Percentiles rank a stretch among this genome's conserved stretches.
Conservation (phyloP, 768 basidiomycete genomes). For the Macrolepiota fuliginosa region DNA sequence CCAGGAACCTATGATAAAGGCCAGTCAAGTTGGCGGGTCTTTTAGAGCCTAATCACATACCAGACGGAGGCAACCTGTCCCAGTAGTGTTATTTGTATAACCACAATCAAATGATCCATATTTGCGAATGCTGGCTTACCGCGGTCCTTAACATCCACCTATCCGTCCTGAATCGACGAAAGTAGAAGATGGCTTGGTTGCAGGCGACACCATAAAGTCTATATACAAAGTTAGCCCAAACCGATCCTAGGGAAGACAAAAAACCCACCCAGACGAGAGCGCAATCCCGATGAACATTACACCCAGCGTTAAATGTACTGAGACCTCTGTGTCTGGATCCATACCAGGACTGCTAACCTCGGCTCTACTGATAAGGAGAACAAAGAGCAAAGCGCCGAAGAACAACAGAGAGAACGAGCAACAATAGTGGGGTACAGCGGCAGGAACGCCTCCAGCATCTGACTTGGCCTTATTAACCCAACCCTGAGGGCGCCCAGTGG, state of each 20-base stretch:
- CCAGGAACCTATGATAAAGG: slow-evolving; percentile 5
- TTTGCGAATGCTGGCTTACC: neutral
- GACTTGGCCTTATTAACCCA: no score
- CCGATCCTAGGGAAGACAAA: neutral
- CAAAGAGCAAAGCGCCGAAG: neutral
- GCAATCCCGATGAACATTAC: slow-evolving; percentile 12
- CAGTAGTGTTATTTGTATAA: neutral
- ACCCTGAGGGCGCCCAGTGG: no score
- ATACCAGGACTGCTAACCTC: neutral
- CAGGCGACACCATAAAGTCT: slow-evolving; percentile 15
- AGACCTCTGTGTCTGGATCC: neutral
- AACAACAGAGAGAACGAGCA: neutral
- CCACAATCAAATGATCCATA: neutral
- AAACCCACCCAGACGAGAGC: slow-evolving; percentile 8
- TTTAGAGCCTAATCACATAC: neutral
- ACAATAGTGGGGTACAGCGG: no score
- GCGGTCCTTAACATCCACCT: slow-evolving; percentile 3
- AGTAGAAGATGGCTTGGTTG: slow-evolving; percentile 13
- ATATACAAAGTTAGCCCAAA: neutral
- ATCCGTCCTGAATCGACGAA: slow-evolving; percentile 10
- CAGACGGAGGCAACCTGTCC: neutral
- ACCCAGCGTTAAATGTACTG: slow-evolving; percentile 2
- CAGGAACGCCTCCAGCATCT: no score
- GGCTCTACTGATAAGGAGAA: neutral
- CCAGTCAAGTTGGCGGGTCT: neutral